These are phyloP conservation scores for Pyrenophora tritici-repentis DNA, from an alignment of 2,329 filamentous ascomycete species.

Conservation along the genomic window DNA sequence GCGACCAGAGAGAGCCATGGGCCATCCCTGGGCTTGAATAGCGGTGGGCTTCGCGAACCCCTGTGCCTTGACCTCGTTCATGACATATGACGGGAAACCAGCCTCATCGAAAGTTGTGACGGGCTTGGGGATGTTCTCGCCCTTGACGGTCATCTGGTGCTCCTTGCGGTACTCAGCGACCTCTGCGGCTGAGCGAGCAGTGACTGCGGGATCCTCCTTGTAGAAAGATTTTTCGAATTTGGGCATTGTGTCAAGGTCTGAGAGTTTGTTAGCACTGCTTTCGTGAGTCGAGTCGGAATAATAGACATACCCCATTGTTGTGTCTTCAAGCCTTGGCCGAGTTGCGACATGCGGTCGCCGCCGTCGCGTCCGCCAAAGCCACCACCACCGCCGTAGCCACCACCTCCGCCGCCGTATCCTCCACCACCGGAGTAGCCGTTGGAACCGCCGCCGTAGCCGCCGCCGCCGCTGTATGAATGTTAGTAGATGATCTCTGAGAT, in stretches of 20 bases:
- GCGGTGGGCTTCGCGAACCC: constrained; percentile 92
- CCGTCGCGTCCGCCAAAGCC: constrained; percentile 60
- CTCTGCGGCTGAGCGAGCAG: constrained; percentile 73
- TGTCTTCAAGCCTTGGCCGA: constrained; percentile 84
- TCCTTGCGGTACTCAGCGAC: constrained; percentile 87
- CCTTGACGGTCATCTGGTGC: constrained; percentile 82
- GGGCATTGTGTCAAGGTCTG: constrained; percentile 77
- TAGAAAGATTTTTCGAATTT: constrained; percentile 99
- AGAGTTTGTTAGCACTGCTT: constrained; percentile 28
- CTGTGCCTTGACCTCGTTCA: constrained; percentile 98
- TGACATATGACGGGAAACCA: constrained; percentile 94
- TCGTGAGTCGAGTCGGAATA: neutral
- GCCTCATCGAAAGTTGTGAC: constrained; percentile 98
- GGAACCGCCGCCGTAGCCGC: constrained; percentile 45
- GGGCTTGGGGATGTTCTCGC: constrained; percentile 82
- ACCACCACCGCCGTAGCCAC: constrained; percentile 31
- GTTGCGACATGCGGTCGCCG: constrained; percentile 91
- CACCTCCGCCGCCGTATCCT: constrained; percentile 63
- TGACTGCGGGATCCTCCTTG: constrained; percentile 86
- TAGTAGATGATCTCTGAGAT: constrained; percentile 21
- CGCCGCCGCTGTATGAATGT: constrained; percentile 35
- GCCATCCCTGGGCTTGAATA: constrained; percentile 98
- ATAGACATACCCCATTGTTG: constrained; percentile 80
- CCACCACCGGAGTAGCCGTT: constrained; percentile 61
- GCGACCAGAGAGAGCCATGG: constrained; percentile 96